Base-by-base conservation (phyloP, 78 protist species). In the Emiliania huxleyi region DNA sequence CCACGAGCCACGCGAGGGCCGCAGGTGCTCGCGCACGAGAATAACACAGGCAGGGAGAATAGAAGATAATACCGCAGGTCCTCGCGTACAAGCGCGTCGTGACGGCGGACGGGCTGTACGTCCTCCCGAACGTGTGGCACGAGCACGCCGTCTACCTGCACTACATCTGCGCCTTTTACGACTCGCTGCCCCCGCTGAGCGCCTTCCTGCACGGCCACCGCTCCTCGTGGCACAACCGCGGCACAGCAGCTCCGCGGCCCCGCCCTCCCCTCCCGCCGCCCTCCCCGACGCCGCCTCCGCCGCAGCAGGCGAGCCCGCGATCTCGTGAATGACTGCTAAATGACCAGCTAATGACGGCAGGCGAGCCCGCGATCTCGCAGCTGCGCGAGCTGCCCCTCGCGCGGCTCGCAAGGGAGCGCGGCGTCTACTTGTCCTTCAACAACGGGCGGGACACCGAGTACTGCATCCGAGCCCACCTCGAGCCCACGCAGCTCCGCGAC, bases 131-230 rank as follows among this genome's bases (percentile, higher is more conserved):
- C 4, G 85, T 77, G 18, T 77, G 15, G 26, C 85, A 77, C 29
- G 85, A 38, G 46, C 85, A 77, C 29, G 85, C 85, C 26, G 85
- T 77, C n/a, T 77, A 77, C 85, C 85, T 77, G 29, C 85, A 33
- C 18, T 77, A 77, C 85, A 77, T 77, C 85, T 77, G 85, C 85
- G 42, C 48, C 48, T 77, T 77, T 22, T 77, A 77, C 46, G 46
- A 77, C 29, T 2, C 2, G 29, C 29, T 77, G 48, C 85, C 85
- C 33, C 26, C 44, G 23, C 46, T 77, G 48, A 21, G 29, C 15
- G 48, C 23, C 15, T 77, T 77, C 85, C 11, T 77, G 15, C 85
- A 77, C 85, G 85, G 85, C 18, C 85, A 77, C 29, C 44, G 23
- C 5, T 2, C 85, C 25, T 77, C 85, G 33, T 77, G 85, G 85